Conservation (phyloP, 306 rosid species). For the Acmispon strigosus region DNA sequence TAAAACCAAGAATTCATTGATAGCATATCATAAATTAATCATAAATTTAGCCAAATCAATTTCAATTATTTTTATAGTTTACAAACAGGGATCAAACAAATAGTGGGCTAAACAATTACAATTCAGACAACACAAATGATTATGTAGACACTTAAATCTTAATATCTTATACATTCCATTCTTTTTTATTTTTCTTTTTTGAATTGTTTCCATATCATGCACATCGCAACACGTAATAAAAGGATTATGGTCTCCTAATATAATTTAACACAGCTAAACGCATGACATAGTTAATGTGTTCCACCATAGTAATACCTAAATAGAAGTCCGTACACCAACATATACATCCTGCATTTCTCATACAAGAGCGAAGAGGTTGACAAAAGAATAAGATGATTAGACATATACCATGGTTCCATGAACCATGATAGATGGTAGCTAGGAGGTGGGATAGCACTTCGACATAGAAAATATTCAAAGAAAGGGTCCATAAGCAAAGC, state of each 20-base stretch:
- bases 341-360: neutral
- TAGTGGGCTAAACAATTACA: neutral
- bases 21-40: neutral
- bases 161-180: neutral
- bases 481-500: constrained; percentile 16
- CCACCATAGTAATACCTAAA: neutral
- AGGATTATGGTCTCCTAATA: neutral
- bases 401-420: neutral
- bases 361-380: neutral
- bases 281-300: neutral
- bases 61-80: neutral
- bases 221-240: neutral
- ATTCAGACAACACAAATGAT: neutral
- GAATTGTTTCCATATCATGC: neutral
- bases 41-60: neutral
- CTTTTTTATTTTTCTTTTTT: neutral
- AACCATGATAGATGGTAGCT: constrained; percentile 6
- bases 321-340: neutral
- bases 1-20: neutral
- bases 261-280: neutral
- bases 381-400: neutral
- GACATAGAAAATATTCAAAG: neutral
- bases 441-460: neutral
- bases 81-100: neutral
- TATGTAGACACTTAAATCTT: neutral